Base-by-base conservation (phyloP, 2,329 filamentous ascomycete species). In the Pseudocercospora macadamiae region DNA sequence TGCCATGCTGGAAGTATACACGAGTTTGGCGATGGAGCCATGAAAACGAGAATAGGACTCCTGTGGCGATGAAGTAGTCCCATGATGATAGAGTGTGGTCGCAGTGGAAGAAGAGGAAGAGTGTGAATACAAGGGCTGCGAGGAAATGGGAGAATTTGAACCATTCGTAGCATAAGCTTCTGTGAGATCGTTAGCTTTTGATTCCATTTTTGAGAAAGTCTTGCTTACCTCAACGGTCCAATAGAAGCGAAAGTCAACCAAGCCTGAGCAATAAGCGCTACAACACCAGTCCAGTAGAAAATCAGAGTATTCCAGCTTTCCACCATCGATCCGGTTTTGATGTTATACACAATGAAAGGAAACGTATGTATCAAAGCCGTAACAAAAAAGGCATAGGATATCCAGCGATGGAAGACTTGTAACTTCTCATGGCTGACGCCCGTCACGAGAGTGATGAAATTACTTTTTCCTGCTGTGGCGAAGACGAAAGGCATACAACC, bases 31-130 rank as follows among this genome's bases (percentile, higher is more conserved):
- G 70, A 57, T 79, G 79, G 8, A 79, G 61, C 61, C 79, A 79
- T 44, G 75, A 80, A 2, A 79, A 63, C 0, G 80, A 67, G 67
- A 85, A 86, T 4, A 86, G 64, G 0, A 79, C 76, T 6, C 74
- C 83, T 0, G 80, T 78, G 2, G 80, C 83, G 60, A 87, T 81
- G 67, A 86, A 86, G 67, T 86, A 87, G 71, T 86, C 80, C 82
- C 80, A 85, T 2, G 83, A 84, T 1, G 80, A 77, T 7, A 86
- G 73, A 0, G 74, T 77, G 67, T 79, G 81, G 66, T 83, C 79
- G 67, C 84, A 86, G 69, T 86, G 84, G 56, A 84, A 76, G 72
- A 86, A 86, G 68, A 87, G 80, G 66, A 84, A 83, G 4, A 86
- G 51, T 21, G 85, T 72, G 63, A 86, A 86, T 1, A 84, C 64